Evolutionary conservation across 306 rosid genomes (phyloP), one percentile per base, ranked within the genome.

Genomic region (Alnus glutinosa): DNA sequence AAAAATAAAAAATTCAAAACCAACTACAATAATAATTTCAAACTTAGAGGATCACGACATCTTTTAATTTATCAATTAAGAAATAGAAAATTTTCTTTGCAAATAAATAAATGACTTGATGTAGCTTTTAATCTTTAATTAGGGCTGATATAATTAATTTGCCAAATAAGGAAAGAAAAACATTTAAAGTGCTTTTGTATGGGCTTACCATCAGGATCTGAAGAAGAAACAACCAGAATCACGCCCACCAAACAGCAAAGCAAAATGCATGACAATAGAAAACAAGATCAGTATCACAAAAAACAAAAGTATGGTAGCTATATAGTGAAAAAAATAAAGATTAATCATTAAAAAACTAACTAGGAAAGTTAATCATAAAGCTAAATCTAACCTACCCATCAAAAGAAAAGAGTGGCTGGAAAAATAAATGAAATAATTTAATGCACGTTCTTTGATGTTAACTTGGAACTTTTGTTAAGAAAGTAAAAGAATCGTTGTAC

Each of bases 151-250:
- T 46, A 46, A 34, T 34, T 34, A 34, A 49, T 12, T 49, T 49
- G 52, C 52, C 14, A 13, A 46, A n/a, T 23, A 7, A 71, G 63
- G 11, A 0, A 18, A 75, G 59, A 23, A 28, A 12, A 79, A 69
- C 16, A 37, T 23, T 23, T 28, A 23, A 5, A 1, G 28, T 10
- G 51, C 1, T 23, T 55, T 69, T 13, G 32, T 14, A 61, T 55
- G 63, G 4, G 85, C 91, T 8, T 89, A 93, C 98, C 98, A 63
- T 93, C n/a, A 70, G 98, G 98, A 90, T 93, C 98, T 93, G 98
- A 76, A 80, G 88, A 61, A 77, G 80, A 79, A 70, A 32, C 70
- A 52, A 2, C 63, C 77, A 79, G 79, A 66, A 42, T 23, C 34
- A 10, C 2, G 46, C 75, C 75, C 74, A 70, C 37, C 75, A 58